Base-by-base conservation (phyloP, 148 eudicot genomes). In the Rhododendron ovatum region DNA sequence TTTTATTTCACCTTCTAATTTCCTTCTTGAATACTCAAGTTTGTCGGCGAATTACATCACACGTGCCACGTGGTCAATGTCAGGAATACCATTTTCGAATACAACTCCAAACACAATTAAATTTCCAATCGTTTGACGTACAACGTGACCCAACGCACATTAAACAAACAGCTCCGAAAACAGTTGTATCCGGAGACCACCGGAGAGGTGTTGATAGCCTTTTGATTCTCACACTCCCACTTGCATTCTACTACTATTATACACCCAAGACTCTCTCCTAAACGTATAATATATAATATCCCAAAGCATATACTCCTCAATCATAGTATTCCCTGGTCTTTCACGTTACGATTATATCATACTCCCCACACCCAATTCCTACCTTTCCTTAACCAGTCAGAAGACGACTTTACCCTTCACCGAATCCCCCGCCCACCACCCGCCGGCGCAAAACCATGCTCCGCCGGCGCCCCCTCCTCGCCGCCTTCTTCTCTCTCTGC, bases 401-500 rank as follows among this genome's bases (percentile, higher is more conserved):
- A 83, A 67, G 26, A 67, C 85, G 17, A 69, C 45, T 61, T 57
- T 86, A 39, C 77, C 74, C 84, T 39, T 33, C 33, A 17, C 61
- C 61, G 18, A 18, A 17, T 55, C 61, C 17, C 51, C 65, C 67
- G 76, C 51, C 55, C 84, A 24, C 78, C 82, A 69, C 2, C 51
- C 51, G 73, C 53, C 83, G 84, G 79, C 51, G 12, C 82, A 22
- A 59, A 59, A 74, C 6, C 18, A 91, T 86, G 89, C 41, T 45
- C 45, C 51, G 4, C 82, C 89, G 90, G 77, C 89, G 82, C 63
- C 71, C 14, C 79, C 67, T 33, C 71, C 28, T 83, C 85, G 11
- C 84, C 84, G 47, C 84, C 26, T n/a, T 87, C 84, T 26, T 90
- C 76, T 53, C 90, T 59, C 51, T 90, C 88, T 57, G 39, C 75